Percentiles rank a stretch among this genome's conserved stretches.
Conservation (phyloP, 108 stramenopile genomes). For the Pseudonitzschia delicatissima region DNA sequence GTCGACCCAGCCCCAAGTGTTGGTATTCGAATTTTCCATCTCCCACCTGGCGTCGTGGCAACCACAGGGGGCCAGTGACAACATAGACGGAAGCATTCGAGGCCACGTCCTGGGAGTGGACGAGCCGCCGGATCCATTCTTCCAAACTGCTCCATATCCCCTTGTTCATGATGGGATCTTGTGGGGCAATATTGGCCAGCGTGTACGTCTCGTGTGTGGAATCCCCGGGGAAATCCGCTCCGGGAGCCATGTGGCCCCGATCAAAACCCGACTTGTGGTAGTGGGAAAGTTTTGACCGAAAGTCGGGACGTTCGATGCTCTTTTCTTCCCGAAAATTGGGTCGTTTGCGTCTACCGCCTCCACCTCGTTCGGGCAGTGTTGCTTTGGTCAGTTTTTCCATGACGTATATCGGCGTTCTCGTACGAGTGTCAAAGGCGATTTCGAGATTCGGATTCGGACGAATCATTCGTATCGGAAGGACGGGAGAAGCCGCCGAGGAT, state of each 20-base stretch:
- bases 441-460: slow-evolving; percentile 65
- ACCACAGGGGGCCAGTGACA: slow-evolving; percentile 79
- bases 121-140: slow-evolving; percentile 17
- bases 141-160: slow-evolving; percentile 52
- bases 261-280: slow-evolving; percentile 76
- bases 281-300: slow-evolving; percentile 58
- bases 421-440: slow-evolving; percentile 75
- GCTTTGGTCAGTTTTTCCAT: slow-evolving; percentile 44
- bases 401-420: slow-evolving; percentile 70
- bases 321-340: slow-evolving; percentile 64
- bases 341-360: slow-evolving; percentile 15
- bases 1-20: slow-evolving; percentile 57
- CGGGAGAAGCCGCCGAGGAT: slow-evolving; percentile 28
- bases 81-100: slow-evolving; percentile 43
- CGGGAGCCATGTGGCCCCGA: slow-evolving; percentile 82
- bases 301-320: slow-evolving; percentile 32
- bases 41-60: slow-evolving; percentile 39
- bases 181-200: slow-evolving; percentile 71
- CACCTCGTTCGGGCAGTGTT: slow-evolving; percentile 4
- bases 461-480: slow-evolving; percentile 50
- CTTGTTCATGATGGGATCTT: slow-evolving; percentile 58
- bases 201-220: slow-evolving; percentile 40
- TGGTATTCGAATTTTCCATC: slow-evolving; percentile 45
- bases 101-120: neutral
- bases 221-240: slow-evolving; percentile 52